These are phyloP conservation scores for Didymella glomerata DNA, from an alignment of 2,329 filamentous ascomycete species.

Conservation along the genomic window DNA sequence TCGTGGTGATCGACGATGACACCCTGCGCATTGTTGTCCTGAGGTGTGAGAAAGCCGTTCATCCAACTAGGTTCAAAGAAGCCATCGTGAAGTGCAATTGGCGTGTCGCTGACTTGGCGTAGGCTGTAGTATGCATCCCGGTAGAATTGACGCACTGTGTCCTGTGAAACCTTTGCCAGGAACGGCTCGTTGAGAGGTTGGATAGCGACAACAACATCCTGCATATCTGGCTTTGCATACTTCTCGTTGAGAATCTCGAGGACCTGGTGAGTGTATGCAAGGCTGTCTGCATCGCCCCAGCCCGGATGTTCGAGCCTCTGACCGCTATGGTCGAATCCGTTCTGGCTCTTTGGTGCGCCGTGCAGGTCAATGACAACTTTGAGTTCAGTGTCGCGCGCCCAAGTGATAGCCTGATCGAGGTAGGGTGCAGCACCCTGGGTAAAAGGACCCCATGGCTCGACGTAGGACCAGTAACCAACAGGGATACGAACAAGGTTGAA, in stretches of 20 bases:
- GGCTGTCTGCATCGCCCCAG: slow-evolving; percentile 59
- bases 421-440: slow-evolving; percentile 61
- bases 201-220: slow-evolving; percentile 67
- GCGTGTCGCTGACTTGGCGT: slow-evolving; percentile 55
- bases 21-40: slow-evolving; percentile 58
- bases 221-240: slow-evolving; percentile 61
- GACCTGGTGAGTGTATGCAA: slow-evolving; percentile 61
- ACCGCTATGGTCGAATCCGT: slow-evolving; percentile 70
- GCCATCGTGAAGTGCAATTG: slow-evolving; percentile 66
- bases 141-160: slow-evolving; percentile 62
- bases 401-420: slow-evolving; percentile 64
- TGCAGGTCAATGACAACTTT: slow-evolving; percentile 68
- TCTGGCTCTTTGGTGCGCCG: slow-evolving; percentile 61
- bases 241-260: slow-evolving; percentile 65
- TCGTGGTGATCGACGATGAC: slow-evolving; percentile 73
- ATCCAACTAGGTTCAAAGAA: slow-evolving; percentile 63
- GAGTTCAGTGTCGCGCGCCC: slow-evolving; percentile 61
- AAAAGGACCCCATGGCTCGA: slow-evolving; percentile 57
- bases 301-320: slow-evolving; percentile 54
- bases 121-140: slow-evolving; percentile 62
- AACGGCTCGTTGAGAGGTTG: slow-evolving; percentile 66
- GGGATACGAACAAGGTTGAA: slow-evolving; percentile 69
- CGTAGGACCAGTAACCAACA: slow-evolving; percentile 63
- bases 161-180: slow-evolving; percentile 56
- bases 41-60: slow-evolving; percentile 66